Conservation (phyloP, 148 eudicot species). For the Rhododendron mucronatum region DNA sequence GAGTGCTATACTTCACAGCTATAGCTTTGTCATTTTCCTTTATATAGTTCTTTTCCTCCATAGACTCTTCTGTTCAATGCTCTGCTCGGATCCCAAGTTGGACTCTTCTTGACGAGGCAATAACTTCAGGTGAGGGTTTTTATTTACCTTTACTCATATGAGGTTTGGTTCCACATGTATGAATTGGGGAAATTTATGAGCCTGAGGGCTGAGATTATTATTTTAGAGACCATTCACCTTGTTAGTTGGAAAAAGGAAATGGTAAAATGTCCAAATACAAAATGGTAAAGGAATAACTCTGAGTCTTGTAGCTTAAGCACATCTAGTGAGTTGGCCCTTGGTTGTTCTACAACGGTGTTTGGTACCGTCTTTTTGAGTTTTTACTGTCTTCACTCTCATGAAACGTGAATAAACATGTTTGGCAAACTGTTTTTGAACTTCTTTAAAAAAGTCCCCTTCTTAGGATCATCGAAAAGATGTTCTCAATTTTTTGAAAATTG, state of each 20-base stretch:
- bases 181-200: not conserved
- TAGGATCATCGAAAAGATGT: not conserved
- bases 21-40: not conserved
- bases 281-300: not conserved
- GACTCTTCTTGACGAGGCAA: slow-evolving; percentile 94
- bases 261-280: not conserved
- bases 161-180: too few species aligned
- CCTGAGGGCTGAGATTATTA: not conserved
- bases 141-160: not conserved
- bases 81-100: slow-evolving; percentile 82
- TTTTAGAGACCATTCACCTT: not conserved
- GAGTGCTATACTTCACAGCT: not conserved
- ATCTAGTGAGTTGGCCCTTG: not conserved
- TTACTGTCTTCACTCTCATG: not conserved
- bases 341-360: not conserved
- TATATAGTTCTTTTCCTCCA: slow-evolving; percentile 4
- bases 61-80: slow-evolving; percentile 91
- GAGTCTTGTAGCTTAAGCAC: not conserved
- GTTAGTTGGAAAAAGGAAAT: not conserved
- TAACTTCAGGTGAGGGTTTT: slow-evolving; percentile 56
- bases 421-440: not conserved
- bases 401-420: not conserved
- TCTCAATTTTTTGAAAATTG: not conserved
- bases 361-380: not conserved
- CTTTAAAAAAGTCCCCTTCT: not conserved